phyloP scores from a whole-genome alignment of 352 stramenopile species.

The Peronospora tabacina region DNA sequence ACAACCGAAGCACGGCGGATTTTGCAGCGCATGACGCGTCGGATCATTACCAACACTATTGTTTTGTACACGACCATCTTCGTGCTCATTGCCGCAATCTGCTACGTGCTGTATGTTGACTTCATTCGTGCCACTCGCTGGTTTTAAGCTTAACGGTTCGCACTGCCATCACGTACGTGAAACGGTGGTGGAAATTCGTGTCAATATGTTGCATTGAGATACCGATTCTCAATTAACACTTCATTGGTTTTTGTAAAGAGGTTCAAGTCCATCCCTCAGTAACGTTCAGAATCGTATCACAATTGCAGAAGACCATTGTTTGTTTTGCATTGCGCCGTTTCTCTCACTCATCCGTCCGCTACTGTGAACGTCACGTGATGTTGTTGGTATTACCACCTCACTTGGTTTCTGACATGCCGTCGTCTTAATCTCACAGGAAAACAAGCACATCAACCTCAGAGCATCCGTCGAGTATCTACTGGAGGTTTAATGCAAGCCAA shows the following conservation, averaged over 20 bases:
- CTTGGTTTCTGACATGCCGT: no score
- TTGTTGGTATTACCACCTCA: no score
- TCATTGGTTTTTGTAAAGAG: conserved; percentile 7
- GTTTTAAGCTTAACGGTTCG: conserved; percentile 12
- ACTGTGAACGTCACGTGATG: no score
- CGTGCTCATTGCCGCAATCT: conserved; percentile 57
- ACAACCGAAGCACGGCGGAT: conserved; percentile 59
- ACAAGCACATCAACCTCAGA: no score
- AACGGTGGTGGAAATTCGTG: neutral
- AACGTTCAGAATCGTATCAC: neutral
- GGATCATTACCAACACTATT: conserved; percentile 71
- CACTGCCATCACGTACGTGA: neutral
- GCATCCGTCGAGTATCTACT: no score
- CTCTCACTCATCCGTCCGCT: no score
- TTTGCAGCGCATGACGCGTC: conserved; percentile 66
- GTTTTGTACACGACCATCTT: conserved; percentile 74
- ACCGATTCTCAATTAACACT: neutral
- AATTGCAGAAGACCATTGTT: neutral
- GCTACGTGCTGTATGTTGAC: conserved; percentile 67
- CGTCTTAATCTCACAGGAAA: no score
- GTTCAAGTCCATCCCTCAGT: conserved; percentile 18
- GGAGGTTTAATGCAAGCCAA: no score
- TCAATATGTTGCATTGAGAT: conserved; percentile 1
- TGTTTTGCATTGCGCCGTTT: no score
- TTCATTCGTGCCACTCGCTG: conserved; percentile 43